Percentiles rank a stretch among this genome's conserved stretches.
These are phyloP conservation scores for Fusarium sulawesiense DNA, from an alignment of 2,329 filamentous ascomycete species.

Conservation along the genomic window DNA sequence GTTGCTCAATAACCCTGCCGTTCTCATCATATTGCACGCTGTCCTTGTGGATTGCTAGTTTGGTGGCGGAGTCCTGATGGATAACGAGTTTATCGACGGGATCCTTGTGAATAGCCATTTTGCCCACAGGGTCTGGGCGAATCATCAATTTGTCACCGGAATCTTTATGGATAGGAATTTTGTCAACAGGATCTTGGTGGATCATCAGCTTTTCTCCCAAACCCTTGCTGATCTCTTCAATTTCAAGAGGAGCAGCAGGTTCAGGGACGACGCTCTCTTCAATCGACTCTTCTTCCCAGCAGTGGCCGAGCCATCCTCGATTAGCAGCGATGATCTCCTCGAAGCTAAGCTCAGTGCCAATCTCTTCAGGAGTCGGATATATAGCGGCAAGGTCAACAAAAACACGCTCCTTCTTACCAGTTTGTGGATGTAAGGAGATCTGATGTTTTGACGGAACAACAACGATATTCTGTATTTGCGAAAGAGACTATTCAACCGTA, in stretches of 20 bases:
- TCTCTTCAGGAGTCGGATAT: constrained; percentile 80
- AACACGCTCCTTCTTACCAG: constrained; percentile 84
- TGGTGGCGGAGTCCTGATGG: constrained; percentile 40
- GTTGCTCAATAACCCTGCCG: constrained; percentile 60
- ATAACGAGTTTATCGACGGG: constrained; percentile 16
- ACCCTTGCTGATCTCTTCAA: constrained; percentile 48
- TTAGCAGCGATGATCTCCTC: constrained; percentile 88
- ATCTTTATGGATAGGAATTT: constrained; percentile 6
- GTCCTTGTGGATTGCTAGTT: constrained; percentile 45
- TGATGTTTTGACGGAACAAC: constrained; percentile 79
- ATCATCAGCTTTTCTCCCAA: constrained; percentile 43
- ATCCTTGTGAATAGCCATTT: constrained; percentile 25
- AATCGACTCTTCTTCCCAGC: constrained; percentile 63
- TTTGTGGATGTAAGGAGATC: constrained; percentile 83
- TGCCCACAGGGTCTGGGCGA: constrained; percentile 22
- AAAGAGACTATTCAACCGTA: constrained; percentile 64
- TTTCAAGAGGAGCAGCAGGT: constrained; percentile 43
- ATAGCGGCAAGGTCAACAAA: constrained; percentile 87
- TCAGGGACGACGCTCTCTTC: constrained; percentile 51
- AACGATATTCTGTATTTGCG: constrained; percentile 73
- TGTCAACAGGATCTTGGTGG: constrained; percentile 46
- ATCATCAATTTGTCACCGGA: constrained; percentile 33
- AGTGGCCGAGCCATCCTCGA: constrained; percentile 73
- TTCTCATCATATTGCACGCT: constrained; percentile 67
- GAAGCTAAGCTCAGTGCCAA: constrained; percentile 83